phyloP scores from a whole-genome alignment of 441 rosid species.

The Omphalea diandra region DNA sequence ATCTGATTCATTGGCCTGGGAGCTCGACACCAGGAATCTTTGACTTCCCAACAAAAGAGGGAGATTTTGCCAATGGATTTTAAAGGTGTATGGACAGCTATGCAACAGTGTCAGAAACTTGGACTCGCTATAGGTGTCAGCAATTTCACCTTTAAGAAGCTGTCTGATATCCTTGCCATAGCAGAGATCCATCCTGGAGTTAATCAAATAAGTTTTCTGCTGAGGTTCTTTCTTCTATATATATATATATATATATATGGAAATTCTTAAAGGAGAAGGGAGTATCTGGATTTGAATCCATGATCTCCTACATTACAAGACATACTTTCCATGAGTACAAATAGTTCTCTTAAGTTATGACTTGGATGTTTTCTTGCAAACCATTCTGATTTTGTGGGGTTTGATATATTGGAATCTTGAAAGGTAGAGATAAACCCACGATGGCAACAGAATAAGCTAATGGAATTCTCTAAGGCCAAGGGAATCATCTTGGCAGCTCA shows the following conservation, averaged over 20 bases:
- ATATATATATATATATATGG: too few relatives aligned
- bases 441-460: conserved; percentile 28
- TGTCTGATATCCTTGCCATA: conserved; percentile 24
- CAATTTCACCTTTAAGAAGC: conserved; percentile 33
- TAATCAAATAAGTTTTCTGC: conserved; percentile 34
- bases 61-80: conserved; percentile 28
- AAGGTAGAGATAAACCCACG: conserved; percentile 38
- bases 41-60: conserved; percentile 38
- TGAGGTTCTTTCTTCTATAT: too few relatives aligned
- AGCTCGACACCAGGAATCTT: conserved; percentile 41
- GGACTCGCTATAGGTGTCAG: conserved; percentile 41
- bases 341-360: too few relatives aligned
- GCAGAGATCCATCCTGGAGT: conserved; percentile 37
- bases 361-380: too few relatives aligned
- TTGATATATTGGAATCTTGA: background rate
- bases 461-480: conserved; percentile 27
- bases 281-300: too few relatives aligned
- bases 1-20: conserved; percentile 53
- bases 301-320: too few relatives aligned
- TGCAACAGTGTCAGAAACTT: conserved; percentile 35
- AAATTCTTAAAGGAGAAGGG: too few relatives aligned
- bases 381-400: too few relatives aligned
- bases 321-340: too few relatives aligned
- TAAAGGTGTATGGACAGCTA: conserved; percentile 36
- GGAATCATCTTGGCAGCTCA: conserved; percentile 33